Evolutionary conservation across 768 basidiomycete genomes (phyloP).

Genomic region (Ramaria sp.): DNA sequence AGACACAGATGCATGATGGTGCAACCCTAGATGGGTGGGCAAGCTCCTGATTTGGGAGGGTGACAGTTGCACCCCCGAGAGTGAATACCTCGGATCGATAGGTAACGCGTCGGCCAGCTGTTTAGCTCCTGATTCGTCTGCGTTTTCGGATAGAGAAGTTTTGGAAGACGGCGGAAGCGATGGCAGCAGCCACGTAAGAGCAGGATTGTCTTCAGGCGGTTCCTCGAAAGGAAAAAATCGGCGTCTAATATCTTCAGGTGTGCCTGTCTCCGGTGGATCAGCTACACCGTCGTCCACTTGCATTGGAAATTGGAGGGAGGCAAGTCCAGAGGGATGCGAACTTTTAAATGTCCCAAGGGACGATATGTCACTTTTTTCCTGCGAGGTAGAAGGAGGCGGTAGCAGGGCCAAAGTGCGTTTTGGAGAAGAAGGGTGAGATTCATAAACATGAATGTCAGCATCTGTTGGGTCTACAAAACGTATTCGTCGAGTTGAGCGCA

Average conservation of each 20-base stretch:
- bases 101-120: slow-evolving; percentile 8
- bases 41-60: slow-evolving; percentile 39
- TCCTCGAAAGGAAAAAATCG: slow-evolving; percentile 62
- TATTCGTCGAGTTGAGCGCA: slow-evolving; percentile 30
- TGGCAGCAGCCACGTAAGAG: slow-evolving; percentile 70
- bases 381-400: slow-evolving; percentile 30
- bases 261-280: slow-evolving; percentile 53
- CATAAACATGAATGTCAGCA: slow-evolving; percentile 72
- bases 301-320: background rate
- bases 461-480: slow-evolving; percentile 71
- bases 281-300: background rate
- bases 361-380: slow-evolving; percentile 1
- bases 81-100: slow-evolving; percentile 12
- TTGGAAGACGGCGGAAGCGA: slow-evolving; percentile 6
- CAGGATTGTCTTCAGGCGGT: slow-evolving; percentile 56
- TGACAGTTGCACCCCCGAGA: slow-evolving; percentile 57
- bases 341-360: background rate
- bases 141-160: background rate
- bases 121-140: background rate
- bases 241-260: slow-evolving; percentile 72
- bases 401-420: slow-evolving; percentile 44
- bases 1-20: slow-evolving; percentile 69
- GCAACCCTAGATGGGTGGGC: slow-evolving; percentile 79
- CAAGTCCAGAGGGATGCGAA: background rate
- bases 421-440: slow-evolving; percentile 72